A percentile compares a stretch with the other conserved stretches of the same genome.
Conservation (phyloP, 2,329 filamentous ascomycete species). For the Aphanocladium album region DNA sequence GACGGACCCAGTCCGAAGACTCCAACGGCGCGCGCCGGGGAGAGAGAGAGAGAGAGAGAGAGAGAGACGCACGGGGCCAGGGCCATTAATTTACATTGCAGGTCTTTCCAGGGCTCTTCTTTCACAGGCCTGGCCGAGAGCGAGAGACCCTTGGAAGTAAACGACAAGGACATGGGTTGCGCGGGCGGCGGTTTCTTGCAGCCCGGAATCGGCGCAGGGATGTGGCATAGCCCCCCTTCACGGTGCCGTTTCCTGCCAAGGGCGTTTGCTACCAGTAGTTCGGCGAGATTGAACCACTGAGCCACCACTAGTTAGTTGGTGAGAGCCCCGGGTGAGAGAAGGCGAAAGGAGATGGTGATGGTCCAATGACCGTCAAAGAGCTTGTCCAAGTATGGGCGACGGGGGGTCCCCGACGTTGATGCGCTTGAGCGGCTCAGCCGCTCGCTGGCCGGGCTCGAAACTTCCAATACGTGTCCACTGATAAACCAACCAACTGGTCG, state of each 20-base stretch:
- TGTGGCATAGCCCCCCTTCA: neutral
- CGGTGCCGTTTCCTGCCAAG: neutral
- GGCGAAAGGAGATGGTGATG: neutral
- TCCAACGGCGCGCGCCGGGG: neutral
- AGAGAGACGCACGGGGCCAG: neutral
- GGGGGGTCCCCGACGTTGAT: neutral
- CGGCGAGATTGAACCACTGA: neutral
- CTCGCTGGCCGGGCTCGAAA: neutral
- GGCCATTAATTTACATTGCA: neutral
- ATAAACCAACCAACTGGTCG: neutral
- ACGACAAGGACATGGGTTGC: neutral
- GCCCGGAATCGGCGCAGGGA: neutral
- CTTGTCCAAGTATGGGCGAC: neutral
- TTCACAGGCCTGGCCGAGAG: no score
- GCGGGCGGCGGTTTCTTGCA: neutral
- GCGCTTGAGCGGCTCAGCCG: neutral
- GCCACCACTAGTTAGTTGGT: no score
- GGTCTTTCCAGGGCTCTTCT: no score
- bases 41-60: neutral
- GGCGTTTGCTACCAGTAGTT: neutral
- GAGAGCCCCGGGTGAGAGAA: neutral
- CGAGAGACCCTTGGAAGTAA: neutral
- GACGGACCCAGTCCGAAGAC: neutral
- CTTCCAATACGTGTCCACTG: neutral
- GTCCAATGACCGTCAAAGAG: neutral